Conservation (phyloP, 2,329 filamentous ascomycete genomes). For the Diaporthe eres region DNA sequence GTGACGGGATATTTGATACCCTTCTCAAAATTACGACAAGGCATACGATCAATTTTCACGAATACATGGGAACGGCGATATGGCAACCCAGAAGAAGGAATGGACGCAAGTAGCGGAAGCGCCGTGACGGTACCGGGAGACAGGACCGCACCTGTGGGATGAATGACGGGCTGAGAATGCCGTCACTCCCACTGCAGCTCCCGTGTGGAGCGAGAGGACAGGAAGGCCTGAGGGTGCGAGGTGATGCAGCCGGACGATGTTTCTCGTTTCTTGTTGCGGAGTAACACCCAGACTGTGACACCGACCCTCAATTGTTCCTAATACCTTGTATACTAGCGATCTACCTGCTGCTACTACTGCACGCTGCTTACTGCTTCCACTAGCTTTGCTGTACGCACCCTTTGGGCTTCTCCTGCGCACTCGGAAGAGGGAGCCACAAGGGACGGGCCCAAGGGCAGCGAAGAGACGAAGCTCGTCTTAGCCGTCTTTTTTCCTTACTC, state of each 20-base stretch:
- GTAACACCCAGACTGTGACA: conserved; percentile 23
- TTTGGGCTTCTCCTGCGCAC: not conserved
- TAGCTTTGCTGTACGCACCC: not conserved
- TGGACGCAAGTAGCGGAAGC: conserved; percentile 16
- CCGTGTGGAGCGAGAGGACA: conserved; percentile 28
- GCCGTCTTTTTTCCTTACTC: conserved; percentile 7
- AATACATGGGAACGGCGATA: conserved; percentile 33
- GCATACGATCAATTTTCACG: conserved; percentile 35
- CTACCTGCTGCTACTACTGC: conserved; percentile 36
- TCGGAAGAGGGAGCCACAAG: not conserved
- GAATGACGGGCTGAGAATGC: conserved; percentile 29
- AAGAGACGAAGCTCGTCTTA: conserved; percentile 11
- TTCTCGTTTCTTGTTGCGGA: conserved; percentile 19
- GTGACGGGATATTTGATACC: conserved; percentile 33
- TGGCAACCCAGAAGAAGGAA: conserved; percentile 22
- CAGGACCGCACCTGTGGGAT: not conserved
- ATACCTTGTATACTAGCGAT: conserved; percentile 41
- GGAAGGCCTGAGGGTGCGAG: conserved; percentile 1
- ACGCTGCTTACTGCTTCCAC: conserved; percentile 35
- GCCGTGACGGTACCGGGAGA: conserved; percentile 10
- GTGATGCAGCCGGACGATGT: conserved; percentile 1
- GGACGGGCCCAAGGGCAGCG: not conserved
- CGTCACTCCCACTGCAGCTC: conserved; percentile 18
- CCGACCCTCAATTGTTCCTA: conserved; percentile 13
- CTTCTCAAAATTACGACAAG: conserved; percentile 32